A percentile compares a stretch with the other conserved stretches of the same genome.
These are phyloP conservation scores for Coriaria nepalensis DNA, from an alignment of 306 rosid genomes.

Conservation along the genomic window DNA sequence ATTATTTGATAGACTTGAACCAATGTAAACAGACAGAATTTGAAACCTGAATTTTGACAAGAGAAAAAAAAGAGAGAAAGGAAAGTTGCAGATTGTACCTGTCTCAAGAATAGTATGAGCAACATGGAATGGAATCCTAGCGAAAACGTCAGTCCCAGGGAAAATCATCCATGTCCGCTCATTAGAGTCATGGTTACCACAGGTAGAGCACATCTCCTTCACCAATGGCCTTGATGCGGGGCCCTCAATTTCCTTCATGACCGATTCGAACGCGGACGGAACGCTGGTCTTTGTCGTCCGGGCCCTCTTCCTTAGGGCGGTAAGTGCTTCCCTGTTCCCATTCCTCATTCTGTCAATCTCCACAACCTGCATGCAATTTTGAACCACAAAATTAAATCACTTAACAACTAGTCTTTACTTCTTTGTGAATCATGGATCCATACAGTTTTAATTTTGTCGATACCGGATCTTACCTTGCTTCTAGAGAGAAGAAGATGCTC, in stretches of 20 bases:
- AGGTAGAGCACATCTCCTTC: conserved; percentile 72
- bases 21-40: conserved; percentile 3
- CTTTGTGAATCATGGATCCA: too few species aligned
- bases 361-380: conserved; percentile 35
- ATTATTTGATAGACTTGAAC: background rate
- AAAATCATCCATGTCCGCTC: conserved; percentile 79
- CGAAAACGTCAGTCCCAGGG: conserved; percentile 72
- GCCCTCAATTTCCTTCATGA: conserved; percentile 66
- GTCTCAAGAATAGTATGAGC: conserved; percentile 70
- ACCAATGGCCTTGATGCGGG: conserved; percentile 51
- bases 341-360: conserved; percentile 79
- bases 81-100: too few species aligned
- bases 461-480: conserved; percentile 30
- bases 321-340: conserved; percentile 84
- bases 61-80: too few species aligned
- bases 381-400: too few species aligned
- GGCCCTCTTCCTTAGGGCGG: conserved; percentile 73
- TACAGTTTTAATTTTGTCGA: too few species aligned
- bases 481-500: conserved; percentile 68
- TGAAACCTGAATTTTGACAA: too few species aligned
- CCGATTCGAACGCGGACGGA: conserved; percentile 69
- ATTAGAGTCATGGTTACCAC: conserved; percentile 65
- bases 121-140: conserved; percentile 75
- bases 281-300: conserved; percentile 69
- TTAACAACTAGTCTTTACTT: conserved; percentile 3